Evolutionary conservation across 257 asterid genomes (phyloP), one percentile per base, ranked within the genome.

Genomic region (Solanum chilense): DNA sequence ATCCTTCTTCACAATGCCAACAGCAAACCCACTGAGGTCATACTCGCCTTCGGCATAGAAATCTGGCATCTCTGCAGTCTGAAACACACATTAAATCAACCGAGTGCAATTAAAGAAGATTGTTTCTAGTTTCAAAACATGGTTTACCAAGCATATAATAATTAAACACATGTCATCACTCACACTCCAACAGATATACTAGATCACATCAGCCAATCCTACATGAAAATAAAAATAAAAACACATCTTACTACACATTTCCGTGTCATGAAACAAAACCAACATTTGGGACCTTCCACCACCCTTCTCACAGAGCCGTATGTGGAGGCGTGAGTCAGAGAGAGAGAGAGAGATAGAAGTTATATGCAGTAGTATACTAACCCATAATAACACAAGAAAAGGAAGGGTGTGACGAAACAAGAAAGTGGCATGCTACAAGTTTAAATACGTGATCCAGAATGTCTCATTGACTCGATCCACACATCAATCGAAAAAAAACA

Each of bases 1-100:
- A 85, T 95, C 96, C 84, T 95, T 95, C 75, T 91, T 90, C 11
- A 97, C 98, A 15, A 93, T 92, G 82, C 99, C 98, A 20, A 97
- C 98, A 15, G 99, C 98, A 88, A 94, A 97, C 86, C 98, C 99
- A 82, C 99, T 97, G 62, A 97, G 91, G 90, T 97, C 99, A 88
- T 95, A 97, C 87, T 97, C 99, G 27, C 99, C 98, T 39, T 92
- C 95, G 25, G 97, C 96, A 86, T 97, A 97, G 84, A 97, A 95
- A 82, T 91, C 98, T 70, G 99, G 99, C 99, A 97, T 97, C 92
- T 97, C 99, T 66, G 99, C 99, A 37, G 99, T 97, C 99, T 97
- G 94, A 87, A 91, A 91, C 42, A 37, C 58, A 92, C 42, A 35
- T 25, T 11, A 44, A 87, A 60, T 81, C 78, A 70, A 33, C 86